These are phyloP conservation scores for Thalassiosira tumida DNA, from an alignment of 352 stramenopile species.

Conservation along the genomic window DNA sequence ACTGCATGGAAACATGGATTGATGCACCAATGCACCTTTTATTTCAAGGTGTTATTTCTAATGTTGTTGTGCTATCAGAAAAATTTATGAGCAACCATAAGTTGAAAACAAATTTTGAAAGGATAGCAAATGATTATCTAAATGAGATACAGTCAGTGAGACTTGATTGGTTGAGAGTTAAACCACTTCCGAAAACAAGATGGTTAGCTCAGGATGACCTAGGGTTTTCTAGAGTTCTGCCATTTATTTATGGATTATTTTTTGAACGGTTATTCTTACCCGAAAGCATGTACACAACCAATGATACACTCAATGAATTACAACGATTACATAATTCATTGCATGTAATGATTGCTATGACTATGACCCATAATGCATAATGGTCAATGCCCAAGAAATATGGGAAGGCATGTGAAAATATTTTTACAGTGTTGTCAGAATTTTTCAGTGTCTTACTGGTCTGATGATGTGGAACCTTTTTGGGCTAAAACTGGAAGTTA, in stretches of 20 bases:
- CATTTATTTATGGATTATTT: not conserved
- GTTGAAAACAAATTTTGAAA: not conserved
- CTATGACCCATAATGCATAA: not conserved
- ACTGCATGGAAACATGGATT: not conserved
- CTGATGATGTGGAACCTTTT: not conserved
- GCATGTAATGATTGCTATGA: not conserved
- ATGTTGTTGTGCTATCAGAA: not conserved
- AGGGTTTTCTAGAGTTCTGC: not conserved
- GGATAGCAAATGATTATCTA: not conserved
- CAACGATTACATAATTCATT: not conserved
- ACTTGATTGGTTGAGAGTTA: not conserved
- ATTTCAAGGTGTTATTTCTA: not conserved
- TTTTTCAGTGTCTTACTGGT: not conserved
- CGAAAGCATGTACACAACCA: not conserved
- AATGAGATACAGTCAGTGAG: not conserved
- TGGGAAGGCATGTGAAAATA: not conserved
- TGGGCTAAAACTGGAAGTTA: not conserved
- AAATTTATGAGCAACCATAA: not conserved
- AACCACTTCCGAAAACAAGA: not conserved
- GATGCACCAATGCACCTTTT: not conserved
- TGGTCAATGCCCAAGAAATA: not conserved
- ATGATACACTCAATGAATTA: too few relatives aligned
- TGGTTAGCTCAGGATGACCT: not conserved
- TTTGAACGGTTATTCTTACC: not conserved
- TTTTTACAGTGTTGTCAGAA: not conserved